Evolutionary conservation across 768 basidiomycete species (phyloP), one percentile per base, ranked within the genome.

Genomic region (Leccinum barrowsii): DNA sequence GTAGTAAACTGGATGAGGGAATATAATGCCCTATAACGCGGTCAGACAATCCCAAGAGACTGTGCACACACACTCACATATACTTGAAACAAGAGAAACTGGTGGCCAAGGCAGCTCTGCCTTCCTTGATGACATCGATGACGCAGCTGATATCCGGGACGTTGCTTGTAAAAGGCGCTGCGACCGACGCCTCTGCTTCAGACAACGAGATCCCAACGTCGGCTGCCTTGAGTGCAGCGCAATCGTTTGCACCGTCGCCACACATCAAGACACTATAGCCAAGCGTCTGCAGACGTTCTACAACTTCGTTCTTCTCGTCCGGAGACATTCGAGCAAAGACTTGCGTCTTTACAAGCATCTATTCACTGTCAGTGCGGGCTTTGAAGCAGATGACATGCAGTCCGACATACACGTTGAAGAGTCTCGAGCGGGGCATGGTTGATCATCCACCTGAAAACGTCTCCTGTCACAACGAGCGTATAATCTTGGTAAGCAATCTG

Each of bases 81-180:
- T 98, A 99, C 75, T 99, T 99, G 85, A 99, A 99, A 76, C 96
- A 98, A 64, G 94, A 95, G 75, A 99, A 99, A 72, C 94, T 96
- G 1, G 97, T 98, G 54, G 97, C 96, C 54, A 99, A 78, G 1
- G 97, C 96, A 7, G 94, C 92, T 47, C 97, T 82, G 7, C 97
- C 97, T 70, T 99, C 96, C 67, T 89, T 93, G 77, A 99, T 95
- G 53, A 99, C 90, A 65, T 98, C 94, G 30, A 98, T 80, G 47
- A 98, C 92, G 70, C 97, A 99, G 46, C 89, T 84, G 67, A 99
- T 95, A 73, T 99, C 97, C 2, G 97, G 92, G 1, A 86, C 91
- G 48, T 86, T 88, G 61, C 90, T 90, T 5, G 97, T 98, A 72
- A 99, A 98, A 0, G 97, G 97, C 6, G 97, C 97, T 5, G 97